phyloP scores from a whole-genome alignment of 106 monocot species.

The Dendrobium chrysotoxum region DNA sequence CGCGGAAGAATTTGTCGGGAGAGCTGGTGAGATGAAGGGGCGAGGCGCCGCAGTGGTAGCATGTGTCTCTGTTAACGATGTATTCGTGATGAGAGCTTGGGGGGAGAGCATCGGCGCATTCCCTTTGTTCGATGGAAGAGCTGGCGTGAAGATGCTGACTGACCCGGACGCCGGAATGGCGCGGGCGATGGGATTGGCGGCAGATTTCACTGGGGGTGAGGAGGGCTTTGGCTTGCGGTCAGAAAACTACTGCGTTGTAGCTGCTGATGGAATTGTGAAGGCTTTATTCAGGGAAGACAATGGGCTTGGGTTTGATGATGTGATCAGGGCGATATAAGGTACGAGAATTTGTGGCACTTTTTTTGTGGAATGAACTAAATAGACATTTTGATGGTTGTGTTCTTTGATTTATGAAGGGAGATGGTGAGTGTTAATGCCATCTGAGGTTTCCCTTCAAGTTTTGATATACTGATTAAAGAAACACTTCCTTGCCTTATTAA shows the following conservation, averaged over 20 bases:
- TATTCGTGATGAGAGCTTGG: constrained; percentile 32
- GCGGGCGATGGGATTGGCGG: constrained; percentile 11
- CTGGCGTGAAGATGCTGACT: constrained; percentile 19
- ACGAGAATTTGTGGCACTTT: neutral
- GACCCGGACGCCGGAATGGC: constrained; percentile 21
- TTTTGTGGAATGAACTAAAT: neutral
- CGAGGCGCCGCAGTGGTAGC: constrained; percentile 8
- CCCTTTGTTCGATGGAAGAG: neutral
- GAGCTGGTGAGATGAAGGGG: constrained; percentile 6
- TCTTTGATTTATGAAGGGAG: constrained; percentile 6
- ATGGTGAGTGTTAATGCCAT: neutral
- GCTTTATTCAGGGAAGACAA: constrained; percentile 1
- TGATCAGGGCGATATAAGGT: constrained; percentile 10
- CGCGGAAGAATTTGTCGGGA: neutral
- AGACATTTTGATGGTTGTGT: constrained; percentile 1
- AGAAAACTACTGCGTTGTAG: constrained; percentile 15
- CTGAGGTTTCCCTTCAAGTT: neutral
- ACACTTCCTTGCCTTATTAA: neutral
- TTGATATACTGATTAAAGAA: neutral
- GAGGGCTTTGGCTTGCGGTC: constrained; percentile 23
- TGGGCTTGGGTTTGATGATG: constrained; percentile 2
- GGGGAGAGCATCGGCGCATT: constrained; percentile 19
- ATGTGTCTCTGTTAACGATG: constrained; percentile 26
- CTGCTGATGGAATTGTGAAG: constrained; percentile 10
- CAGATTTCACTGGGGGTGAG: constrained; percentile 11